Percentiles rank a stretch among this genome's conserved stretches.
Conservation (phyloP, 1,284 basidiomycete species). For the Gymnopus androsaceus region DNA sequence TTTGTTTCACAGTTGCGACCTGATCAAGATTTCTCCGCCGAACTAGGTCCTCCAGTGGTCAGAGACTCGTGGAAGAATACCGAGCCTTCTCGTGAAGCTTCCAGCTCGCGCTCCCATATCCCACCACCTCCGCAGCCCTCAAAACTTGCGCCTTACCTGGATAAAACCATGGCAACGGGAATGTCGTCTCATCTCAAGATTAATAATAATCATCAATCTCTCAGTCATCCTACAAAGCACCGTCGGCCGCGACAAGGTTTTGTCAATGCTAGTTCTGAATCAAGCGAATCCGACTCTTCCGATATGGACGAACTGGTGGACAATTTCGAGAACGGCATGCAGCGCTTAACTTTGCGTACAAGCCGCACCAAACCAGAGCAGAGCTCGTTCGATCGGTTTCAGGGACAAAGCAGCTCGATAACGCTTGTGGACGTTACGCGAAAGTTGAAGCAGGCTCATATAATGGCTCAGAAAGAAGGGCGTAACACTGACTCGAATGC, state of each 20-base stretch:
- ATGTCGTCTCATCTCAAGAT: constrained; percentile 11
- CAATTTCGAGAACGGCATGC: constrained; percentile 31
- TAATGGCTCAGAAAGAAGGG: constrained; percentile 34
- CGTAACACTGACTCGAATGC: background rate
- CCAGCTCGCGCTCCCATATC: background rate
- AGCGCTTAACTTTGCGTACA: constrained; percentile 40
- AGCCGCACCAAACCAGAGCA: constrained; percentile 31
- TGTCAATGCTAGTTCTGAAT: constrained; percentile 35
- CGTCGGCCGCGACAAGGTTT: constrained; percentile 17
- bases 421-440: constrained; percentile 54
- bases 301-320: constrained; percentile 37
- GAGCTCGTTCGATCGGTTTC: constrained; percentile 51
- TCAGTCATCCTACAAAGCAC: background rate
- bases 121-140: constrained; percentile 14
- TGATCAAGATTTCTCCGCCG: constrained; percentile 61
- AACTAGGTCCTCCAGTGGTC: constrained; percentile 68
- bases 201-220: background rate
- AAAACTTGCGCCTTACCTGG: constrained; percentile 5
- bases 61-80: constrained; percentile 74
- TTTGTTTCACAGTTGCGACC: constrained; percentile 64
- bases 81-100: constrained; percentile 1
- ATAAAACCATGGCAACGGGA: background rate
- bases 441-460: constrained; percentile 52
- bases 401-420: constrained; percentile 63
- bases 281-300: constrained; percentile 36